These are phyloP conservation scores for Xerocomellus chrysenteron DNA, from an alignment of 768 basidiomycete genomes.

Conservation along the genomic window DNA sequence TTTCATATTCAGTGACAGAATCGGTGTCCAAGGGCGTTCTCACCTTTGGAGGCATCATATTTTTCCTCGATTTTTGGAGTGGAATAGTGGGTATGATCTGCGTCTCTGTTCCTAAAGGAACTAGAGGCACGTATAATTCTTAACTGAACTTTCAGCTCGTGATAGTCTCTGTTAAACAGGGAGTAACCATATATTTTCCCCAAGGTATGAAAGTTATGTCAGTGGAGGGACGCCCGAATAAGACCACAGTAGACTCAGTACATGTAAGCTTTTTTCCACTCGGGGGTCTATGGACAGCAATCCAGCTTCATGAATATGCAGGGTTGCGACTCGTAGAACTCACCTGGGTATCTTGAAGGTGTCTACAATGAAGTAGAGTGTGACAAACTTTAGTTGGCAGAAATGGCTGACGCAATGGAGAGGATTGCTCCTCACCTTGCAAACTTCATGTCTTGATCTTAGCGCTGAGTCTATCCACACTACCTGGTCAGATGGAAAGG, in stretches of 20 bases:
- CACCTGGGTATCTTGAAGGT: conserved; percentile 69
- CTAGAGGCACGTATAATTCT: conserved; percentile 44
- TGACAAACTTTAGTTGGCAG: background rate
- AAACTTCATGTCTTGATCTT: conserved; percentile 61
- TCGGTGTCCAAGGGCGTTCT: background rate
- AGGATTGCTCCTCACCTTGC: conserved; percentile 43
- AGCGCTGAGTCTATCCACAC: background rate
- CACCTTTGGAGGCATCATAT: conserved; percentile 5
- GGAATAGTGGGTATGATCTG: background rate
- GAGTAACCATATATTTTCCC: background rate
- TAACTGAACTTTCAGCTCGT: conserved; percentile 67
- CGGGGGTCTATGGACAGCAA: conserved; percentile 53
- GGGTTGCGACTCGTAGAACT: background rate
- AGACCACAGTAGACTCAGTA: conserved; percentile 2
- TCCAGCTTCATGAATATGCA: background rate
- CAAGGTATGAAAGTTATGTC: background rate
- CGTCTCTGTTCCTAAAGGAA: background rate
- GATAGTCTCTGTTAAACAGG: conserved; percentile 56
- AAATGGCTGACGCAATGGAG: background rate
- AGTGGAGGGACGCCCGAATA: background rate
- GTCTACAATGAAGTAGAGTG: conserved; percentile 37
- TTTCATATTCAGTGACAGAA: background rate
- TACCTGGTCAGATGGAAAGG: background rate
- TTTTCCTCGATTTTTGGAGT: background rate
- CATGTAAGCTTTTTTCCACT: conserved; percentile 47